Percentiles rank a stretch among this genome's conserved stretches.
phyloP scores from a whole-genome alignment of 352 stramenopile genomes.

The Phytophthora multivora region DNA sequence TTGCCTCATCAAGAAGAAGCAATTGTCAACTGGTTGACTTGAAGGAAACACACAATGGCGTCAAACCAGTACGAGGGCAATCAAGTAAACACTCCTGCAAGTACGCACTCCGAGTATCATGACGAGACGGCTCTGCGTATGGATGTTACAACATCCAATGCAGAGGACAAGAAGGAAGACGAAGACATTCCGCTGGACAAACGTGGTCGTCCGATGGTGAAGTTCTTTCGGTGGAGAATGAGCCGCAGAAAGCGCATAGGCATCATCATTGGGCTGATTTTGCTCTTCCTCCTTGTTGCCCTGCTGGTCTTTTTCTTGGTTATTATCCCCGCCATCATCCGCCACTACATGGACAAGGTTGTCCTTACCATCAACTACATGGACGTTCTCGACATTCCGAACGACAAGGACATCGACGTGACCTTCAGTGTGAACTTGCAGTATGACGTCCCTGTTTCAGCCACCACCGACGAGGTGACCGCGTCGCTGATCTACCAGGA shows the following conservation, averaged over 20 bases:
- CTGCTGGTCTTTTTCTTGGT: constrained; percentile 62
- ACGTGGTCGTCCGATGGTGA: constrained; percentile 30
- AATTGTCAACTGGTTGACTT: no score
- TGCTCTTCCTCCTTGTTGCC: constrained; percentile 45
- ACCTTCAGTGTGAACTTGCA: constrained; percentile 56
- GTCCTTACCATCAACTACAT: constrained; percentile 67
- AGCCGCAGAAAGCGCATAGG: constrained; percentile 44
- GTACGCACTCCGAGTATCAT: constrained; percentile 31
- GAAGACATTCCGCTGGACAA: constrained; percentile 22
- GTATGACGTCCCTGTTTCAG: constrained; percentile 42
- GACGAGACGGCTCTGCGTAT: constrained; percentile 19
- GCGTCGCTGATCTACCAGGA: constrained; percentile 47
- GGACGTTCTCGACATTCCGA: constrained; percentile 53
- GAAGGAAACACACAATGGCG: neutral
- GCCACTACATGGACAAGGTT: constrained; percentile 59
- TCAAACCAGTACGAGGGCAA: constrained; percentile 31
- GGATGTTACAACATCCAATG: constrained; percentile 17
- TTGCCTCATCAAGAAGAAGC: neutral
- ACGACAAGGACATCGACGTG: constrained; percentile 46
- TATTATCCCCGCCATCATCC: constrained; percentile 55
- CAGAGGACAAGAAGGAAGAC: constrained; percentile 22
- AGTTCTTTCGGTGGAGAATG: constrained; percentile 58
- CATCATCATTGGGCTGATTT: constrained; percentile 39
- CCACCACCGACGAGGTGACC: constrained; percentile 47
- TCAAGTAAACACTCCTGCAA: constrained; percentile 23